Evolutionary conservation across 139 green algal genomes (phyloP).

Genomic region (Nannochloris sp.): DNA sequence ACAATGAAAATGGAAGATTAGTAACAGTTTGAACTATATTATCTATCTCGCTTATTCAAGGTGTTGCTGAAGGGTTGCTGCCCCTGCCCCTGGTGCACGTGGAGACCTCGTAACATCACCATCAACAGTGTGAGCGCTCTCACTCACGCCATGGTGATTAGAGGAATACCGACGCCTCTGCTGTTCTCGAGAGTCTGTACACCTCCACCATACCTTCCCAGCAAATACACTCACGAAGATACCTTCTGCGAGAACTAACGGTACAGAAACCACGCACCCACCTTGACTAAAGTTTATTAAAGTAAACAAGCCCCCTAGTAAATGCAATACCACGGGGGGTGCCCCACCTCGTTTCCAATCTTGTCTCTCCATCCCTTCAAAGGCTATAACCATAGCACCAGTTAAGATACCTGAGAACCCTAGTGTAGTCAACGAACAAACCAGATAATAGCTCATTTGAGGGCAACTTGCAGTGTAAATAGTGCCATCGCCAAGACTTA

Average conservation of each 20-base stretch:
- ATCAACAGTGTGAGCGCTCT: too few species aligned
- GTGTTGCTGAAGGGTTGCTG: too few species aligned
- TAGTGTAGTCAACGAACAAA: conserved; percentile 32
- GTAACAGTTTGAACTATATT: too few species aligned
- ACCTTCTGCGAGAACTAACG: conserved; percentile 11
- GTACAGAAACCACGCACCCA: conserved; percentile 24
- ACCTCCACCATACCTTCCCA: conserved; percentile 6
- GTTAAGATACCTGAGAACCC: conserved; percentile 42
- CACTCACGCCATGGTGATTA: too few species aligned
- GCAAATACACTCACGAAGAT: background rate
- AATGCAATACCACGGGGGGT: background rate
- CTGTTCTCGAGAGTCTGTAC: background rate
- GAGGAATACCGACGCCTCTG: too few species aligned
- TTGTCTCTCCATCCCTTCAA: conserved; percentile 17
- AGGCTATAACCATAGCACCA: conserved; percentile 38
- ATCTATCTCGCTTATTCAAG: too few species aligned
- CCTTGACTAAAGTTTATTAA: conserved; percentile 19
- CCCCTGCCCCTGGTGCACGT: too few species aligned
- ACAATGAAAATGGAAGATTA: too few species aligned
- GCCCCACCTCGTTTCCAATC: background rate
- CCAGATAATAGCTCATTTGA: conserved; percentile 24
- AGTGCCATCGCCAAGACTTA: conserved; percentile 22
- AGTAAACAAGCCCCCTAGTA: conserved; percentile 21
- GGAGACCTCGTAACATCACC: too few species aligned
- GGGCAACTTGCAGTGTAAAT: conserved; percentile 27